Conservation (phyloP, 164 flowering plant species). For the Echeveria elegans region DNA sequence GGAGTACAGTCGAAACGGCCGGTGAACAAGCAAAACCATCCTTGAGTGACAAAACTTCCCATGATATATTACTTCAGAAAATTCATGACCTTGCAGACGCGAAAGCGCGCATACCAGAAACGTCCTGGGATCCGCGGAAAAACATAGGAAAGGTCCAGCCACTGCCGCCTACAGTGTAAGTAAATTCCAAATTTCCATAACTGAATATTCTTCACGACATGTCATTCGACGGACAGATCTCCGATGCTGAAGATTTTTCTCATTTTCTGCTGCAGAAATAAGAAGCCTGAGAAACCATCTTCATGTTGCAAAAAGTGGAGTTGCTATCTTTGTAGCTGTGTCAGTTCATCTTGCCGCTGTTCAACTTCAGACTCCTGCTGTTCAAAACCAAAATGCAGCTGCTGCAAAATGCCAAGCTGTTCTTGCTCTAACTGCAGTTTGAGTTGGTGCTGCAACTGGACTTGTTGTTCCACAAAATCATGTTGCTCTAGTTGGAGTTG, state of each 20-base stretch:
- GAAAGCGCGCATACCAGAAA: background rate
- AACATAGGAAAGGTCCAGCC: background rate
- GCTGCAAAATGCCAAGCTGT: background rate
- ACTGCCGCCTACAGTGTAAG: background rate
- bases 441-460: background rate
- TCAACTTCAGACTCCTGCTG: background rate
- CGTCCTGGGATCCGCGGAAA: background rate
- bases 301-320: background rate
- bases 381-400: background rate
- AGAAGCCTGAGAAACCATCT: slow-evolving; percentile 1
- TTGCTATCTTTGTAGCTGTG: background rate
- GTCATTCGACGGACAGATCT: no score
- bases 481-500: slow-evolving; percentile 4
- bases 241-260: background rate
- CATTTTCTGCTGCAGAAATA: background rate
- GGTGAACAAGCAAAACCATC: background rate
- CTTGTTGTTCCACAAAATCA: background rate
- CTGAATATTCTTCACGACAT: background rate
- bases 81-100: background rate
- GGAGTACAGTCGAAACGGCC: background rate
- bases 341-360: background rate
- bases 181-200: background rate
- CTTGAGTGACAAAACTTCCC: background rate
- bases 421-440: background rate
- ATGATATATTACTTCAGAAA: background rate